Conservation (phyloP, 2,329 filamentous ascomycete genomes). For the Boeremia exigua region DNA sequence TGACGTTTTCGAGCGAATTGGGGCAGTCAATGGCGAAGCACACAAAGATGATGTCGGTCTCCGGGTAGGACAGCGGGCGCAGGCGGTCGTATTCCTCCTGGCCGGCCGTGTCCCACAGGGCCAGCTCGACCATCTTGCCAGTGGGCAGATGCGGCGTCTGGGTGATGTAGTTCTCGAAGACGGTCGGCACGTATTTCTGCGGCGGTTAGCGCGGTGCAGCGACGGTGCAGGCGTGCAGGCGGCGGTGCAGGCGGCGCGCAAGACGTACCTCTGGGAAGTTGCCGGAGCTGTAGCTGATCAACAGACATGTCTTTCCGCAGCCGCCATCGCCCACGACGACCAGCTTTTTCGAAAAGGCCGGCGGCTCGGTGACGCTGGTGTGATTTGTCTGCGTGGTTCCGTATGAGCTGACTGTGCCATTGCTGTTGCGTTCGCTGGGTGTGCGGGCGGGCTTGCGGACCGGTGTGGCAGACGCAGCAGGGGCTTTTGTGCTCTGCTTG, state of each 20-base stretch:
- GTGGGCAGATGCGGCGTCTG: constrained; percentile 86
- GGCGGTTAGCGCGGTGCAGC: constrained; percentile 9
- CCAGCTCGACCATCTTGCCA: constrained; percentile 94
- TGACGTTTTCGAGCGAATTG: constrained; percentile 96
- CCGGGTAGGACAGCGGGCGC: constrained; percentile 93
- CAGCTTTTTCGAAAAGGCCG: constrained; percentile 97
- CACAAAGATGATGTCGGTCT: constrained; percentile 97
- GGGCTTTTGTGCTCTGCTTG: constrained; percentile 57
- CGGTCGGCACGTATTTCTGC: constrained; percentile 99
- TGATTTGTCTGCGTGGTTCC: constrained; percentile 77
- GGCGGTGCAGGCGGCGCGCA: too few species aligned
- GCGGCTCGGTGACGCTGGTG: constrained; percentile 88
- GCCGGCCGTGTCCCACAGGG: constrained; percentile 97
- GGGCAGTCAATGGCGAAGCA: constrained; percentile 99
- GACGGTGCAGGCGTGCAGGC: too few species aligned
- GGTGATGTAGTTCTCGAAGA: constrained; percentile 99
- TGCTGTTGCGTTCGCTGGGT: constrained; percentile 73
- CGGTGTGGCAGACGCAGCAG: constrained; percentile 43
- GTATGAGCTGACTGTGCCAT: constrained; percentile 87
- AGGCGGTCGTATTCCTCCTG: constrained; percentile 98
- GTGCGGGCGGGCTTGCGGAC: constrained; percentile 55
- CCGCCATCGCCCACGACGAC: constrained; percentile 98
- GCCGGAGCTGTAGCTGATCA: constrained; percentile 98
- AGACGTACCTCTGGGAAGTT: constrained; percentile 95
- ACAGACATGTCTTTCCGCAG: constrained; percentile 96